A percentile compares a stretch with the other conserved stretches of the same genome.
Conservation (phyloP, 805 yeast species). For the Teunomyces stri region DNA sequence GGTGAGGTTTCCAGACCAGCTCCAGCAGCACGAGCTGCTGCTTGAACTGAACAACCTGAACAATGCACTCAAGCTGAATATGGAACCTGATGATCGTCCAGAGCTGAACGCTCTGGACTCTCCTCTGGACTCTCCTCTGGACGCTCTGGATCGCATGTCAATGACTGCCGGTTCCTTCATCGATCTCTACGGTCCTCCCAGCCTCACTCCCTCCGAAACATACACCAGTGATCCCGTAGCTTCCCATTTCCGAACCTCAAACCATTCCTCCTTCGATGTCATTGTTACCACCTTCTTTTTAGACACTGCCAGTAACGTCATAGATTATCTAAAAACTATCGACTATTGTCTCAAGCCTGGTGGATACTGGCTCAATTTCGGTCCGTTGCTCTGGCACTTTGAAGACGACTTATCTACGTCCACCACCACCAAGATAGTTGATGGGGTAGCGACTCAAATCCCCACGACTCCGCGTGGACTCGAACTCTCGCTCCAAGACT, state of each 20-base stretch:
- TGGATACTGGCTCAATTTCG: constrained; percentile 64
- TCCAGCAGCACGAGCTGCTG: too few relatives aligned
- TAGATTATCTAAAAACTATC: constrained; percentile 54
- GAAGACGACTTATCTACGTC: constrained; percentile 46
- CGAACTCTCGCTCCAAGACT: constrained; percentile 58
- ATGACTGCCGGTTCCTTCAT: constrained; percentile 73
- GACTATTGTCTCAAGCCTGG: constrained; percentile 40
- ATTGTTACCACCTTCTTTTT: constrained; percentile 58
- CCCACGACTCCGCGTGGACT: constrained; percentile 49
- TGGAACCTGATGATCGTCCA: too few relatives aligned
- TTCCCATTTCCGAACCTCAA: constrained; percentile 38
- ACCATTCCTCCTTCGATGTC: constrained; percentile 40
- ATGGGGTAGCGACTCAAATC: constrained; percentile 21
- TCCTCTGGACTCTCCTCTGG: too few relatives aligned
- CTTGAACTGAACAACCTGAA: too few relatives aligned
- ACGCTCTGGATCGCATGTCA: constrained; percentile 49
- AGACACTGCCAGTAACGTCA: constrained; percentile 61
- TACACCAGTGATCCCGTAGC: constrained; percentile 40
- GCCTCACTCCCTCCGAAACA: constrained; percentile 30
- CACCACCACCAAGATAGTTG: constrained; percentile 14
- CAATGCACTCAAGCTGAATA: too few relatives aligned
- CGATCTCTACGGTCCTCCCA: constrained; percentile 60
- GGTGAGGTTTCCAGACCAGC: constrained; percentile 48
- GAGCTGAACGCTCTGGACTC: too few relatives aligned
- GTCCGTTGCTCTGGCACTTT: constrained; percentile 72